phyloP scores from a whole-genome alignment of 345 rosid genomes.

The Trapa incisa region DNA sequence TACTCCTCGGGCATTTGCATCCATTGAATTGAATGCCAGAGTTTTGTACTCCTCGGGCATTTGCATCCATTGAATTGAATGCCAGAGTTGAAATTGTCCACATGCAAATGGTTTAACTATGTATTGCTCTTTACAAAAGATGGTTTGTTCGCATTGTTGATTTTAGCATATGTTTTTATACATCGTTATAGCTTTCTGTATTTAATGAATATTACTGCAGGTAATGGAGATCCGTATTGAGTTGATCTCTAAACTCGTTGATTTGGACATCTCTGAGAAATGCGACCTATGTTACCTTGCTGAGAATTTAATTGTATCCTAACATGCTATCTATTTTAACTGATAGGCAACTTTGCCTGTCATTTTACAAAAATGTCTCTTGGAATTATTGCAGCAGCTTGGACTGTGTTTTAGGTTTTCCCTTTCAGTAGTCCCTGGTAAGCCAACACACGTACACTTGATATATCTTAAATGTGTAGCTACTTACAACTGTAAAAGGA shows the following conservation, averaged over 20 bases:
- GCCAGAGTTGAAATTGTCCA: not conserved
- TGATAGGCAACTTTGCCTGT: not conserved
- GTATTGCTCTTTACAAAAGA: not conserved
- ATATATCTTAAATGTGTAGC: not conserved
- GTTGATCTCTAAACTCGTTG: constrained; percentile 34
- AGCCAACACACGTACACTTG: not conserved
- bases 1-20: too few relatives aligned
- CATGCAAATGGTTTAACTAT: not conserved
- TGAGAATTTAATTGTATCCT: constrained; percentile 62
- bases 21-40: too few relatives aligned
- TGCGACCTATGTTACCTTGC: constrained; percentile 37
- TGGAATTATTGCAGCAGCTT: not conserved
- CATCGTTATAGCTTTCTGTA: too few relatives aligned
- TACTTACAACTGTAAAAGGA: not conserved
- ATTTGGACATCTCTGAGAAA: constrained; percentile 30
- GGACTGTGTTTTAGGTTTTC: not conserved
- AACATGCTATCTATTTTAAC: not conserved
- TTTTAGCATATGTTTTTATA: not conserved
- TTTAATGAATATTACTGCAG: constrained; percentile 23
- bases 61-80: too few relatives aligned
- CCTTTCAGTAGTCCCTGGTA: not conserved
- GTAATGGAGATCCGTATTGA: constrained; percentile 57
- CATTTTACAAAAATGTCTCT: not conserved
- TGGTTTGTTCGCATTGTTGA: not conserved
- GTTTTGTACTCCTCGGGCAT: too few relatives aligned